Conservation (phyloP, 805 yeast genomes). For the Candida silvicultrix region DNA sequence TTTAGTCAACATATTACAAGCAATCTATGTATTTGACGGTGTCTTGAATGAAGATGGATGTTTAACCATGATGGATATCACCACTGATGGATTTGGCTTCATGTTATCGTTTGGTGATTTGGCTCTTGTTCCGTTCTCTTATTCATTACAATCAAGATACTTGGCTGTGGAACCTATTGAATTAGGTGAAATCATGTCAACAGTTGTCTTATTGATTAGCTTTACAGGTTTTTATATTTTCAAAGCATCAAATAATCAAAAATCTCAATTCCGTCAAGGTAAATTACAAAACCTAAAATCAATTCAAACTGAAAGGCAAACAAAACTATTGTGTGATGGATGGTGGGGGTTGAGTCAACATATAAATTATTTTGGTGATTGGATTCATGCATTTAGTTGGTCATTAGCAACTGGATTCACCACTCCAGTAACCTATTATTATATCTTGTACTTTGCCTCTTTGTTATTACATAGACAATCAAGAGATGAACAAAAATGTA, state of each 20-base stretch:
- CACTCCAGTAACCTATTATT: slow-evolving; percentile 84
- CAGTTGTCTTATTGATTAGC: slow-evolving; percentile 41
- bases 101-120: slow-evolving; percentile 95
- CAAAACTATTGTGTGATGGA: slow-evolving; percentile 78
- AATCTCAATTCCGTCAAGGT: slow-evolving; percentile 77
- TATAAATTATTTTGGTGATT: slow-evolving; percentile 92
- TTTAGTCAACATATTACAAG: slow-evolving; percentile 63
- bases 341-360: slow-evolving; percentile 97
- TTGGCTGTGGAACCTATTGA: slow-evolving; percentile 56
- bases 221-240: slow-evolving; percentile 72
- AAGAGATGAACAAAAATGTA: slow-evolving; percentile 90
- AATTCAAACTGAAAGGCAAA: slow-evolving; percentile 69
- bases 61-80: slow-evolving; percentile 90
- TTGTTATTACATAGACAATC: slow-evolving; percentile 82
- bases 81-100: slow-evolving; percentile 95
- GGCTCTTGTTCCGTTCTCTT: slow-evolving; percentile 88
- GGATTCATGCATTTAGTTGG: slow-evolving; percentile 89
- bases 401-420: slow-evolving; percentile 82
- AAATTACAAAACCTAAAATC: slow-evolving; percentile 60
- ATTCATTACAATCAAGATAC: slow-evolving; percentile 80
- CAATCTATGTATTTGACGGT: slow-evolving; percentile 84
- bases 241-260: slow-evolving; percentile 79
- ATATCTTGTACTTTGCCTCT: slow-evolving; percentile 74
- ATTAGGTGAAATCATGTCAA: slow-evolving; percentile 35
- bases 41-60: slow-evolving; percentile 87